A percentile compares a stretch with the other conserved stretches of the same genome.
Conservation (phyloP, 2,329 filamentous ascomycete species). For the Graphium sp. region DNA sequence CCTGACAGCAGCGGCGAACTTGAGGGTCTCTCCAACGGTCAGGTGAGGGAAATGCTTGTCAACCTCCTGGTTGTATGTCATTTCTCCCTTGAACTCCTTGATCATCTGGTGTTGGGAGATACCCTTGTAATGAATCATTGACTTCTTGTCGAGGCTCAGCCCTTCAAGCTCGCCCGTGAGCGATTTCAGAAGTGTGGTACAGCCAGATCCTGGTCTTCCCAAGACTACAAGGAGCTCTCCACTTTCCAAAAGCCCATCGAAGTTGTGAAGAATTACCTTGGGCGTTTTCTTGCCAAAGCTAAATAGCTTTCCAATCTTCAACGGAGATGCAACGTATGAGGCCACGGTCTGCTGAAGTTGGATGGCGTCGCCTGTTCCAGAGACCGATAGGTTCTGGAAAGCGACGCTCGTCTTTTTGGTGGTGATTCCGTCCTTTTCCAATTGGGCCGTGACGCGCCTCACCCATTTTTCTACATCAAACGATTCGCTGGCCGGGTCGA, state of each 20-base stretch:
- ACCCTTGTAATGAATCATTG: constrained; percentile 45
- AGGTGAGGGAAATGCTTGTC: constrained; percentile 67
- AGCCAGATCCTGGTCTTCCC: constrained; percentile 48
- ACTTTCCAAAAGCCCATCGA: constrained; percentile 44
- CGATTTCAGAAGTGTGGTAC: constrained; percentile 46
- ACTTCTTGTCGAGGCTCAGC: constrained; percentile 29
- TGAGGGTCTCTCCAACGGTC: constrained; percentile 56
- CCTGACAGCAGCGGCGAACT: constrained; percentile 53
- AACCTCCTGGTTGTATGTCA: constrained; percentile 61
- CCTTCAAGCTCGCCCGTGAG: constrained; percentile 43
- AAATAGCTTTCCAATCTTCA: constrained; percentile 39
- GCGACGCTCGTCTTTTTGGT: constrained; percentile 39
- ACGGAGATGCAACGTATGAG: constrained; percentile 37
- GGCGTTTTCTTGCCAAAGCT: constrained; percentile 22
- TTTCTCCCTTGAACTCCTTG: constrained; percentile 45
- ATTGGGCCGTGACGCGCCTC: constrained; percentile 16
- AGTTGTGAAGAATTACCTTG: constrained; percentile 45
- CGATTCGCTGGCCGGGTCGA: constrained; percentile 18
- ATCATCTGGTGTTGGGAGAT: constrained; percentile 34
- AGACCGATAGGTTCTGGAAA: constrained; percentile 49
- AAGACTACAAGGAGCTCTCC: constrained; percentile 56
- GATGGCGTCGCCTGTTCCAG: constrained; percentile 47
- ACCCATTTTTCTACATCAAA: constrained; percentile 26
- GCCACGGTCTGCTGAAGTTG: constrained; percentile 53
- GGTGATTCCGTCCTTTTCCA: constrained; percentile 38